Base-by-base conservation (phyloP, 768 basidiomycete species). In the Glaciozyma antarctica region DNA sequence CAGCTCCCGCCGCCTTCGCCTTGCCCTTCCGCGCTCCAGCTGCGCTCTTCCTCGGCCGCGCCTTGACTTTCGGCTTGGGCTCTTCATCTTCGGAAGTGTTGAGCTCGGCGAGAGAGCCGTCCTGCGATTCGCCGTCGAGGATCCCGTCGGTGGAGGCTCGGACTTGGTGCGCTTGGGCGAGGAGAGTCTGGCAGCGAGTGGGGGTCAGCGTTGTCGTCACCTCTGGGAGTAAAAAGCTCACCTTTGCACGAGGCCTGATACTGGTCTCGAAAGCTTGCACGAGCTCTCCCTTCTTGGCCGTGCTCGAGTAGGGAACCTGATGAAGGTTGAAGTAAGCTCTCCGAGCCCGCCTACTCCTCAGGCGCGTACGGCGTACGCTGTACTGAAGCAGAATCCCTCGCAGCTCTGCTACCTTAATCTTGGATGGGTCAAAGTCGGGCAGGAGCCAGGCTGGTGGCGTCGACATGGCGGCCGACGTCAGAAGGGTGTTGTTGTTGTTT, bases 241-340 rank as follows among this genome's bases (percentile, higher is more conserved):
- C 68, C 54, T 58, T 30, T 1, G 65, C 59, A 12, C 47, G 61
- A 0, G 68, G 68, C 2, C 52, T 26, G 51, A 69, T 22, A 7
- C 43, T 17, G 10, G 44, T 32, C 34, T 66, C 60, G 45, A 43
- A 69, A 10, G 58, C 53, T 8, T 3, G 21, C 24, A 70, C 63
- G 30, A 70, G 63, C 13, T 66, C 53, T 8, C 41, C 10, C 49
- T 70, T 70, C 49, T 70, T 70, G 10, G 65, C 65, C 43, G 52
- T 55, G 16, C 63, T 47, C 0, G 26, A 17, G 65, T 61, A 70
- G 1, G 63, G 65, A 34, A 70, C 44, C 69, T 70, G 63, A 2
- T 0, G 1, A 2, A 56, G 55, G 21, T 19, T 5, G 12, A 38
- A n/a, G 55, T 41, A 22, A 22, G 38, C 38, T n/a, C 55, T 41